Evolutionary conservation across 2,329 filamentous ascomycete genomes (phyloP).

Genomic region (Aureobasidium pullulans): DNA sequence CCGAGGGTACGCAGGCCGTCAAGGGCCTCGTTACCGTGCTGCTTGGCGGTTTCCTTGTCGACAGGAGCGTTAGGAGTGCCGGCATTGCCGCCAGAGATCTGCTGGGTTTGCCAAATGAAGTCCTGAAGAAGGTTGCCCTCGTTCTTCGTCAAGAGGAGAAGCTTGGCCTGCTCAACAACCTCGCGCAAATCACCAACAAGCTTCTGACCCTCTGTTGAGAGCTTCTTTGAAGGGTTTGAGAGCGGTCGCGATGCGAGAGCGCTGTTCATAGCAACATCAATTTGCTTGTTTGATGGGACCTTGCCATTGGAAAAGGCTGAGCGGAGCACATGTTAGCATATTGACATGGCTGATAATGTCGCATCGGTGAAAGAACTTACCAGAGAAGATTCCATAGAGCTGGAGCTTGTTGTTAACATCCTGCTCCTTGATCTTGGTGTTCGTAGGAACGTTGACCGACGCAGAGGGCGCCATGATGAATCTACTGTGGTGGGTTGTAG

Average conservation of each 20-base stretch:
- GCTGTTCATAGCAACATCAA: constrained; percentile 89
- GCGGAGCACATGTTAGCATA: constrained; percentile 15
- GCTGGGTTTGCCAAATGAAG: constrained; percentile 89
- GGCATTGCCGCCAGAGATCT: constrained; percentile 59
- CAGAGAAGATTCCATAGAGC: constrained; percentile 78
- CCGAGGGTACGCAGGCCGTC: constrained; percentile 83
- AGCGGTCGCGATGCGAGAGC: constrained; percentile 67
- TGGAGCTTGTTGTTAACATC: constrained; percentile 92
- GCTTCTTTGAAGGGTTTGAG: constrained; percentile 61
- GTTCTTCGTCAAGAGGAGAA: constrained; percentile 85
- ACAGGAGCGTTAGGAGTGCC: constrained; percentile 58
- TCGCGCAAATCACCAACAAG: constrained; percentile 70
- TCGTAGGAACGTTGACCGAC: constrained; percentile 64
- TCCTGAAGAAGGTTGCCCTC: constrained; percentile 90
- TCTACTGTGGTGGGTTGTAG: not conserved
- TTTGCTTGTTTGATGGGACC: constrained; percentile 90
- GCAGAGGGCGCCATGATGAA: constrained; percentile 9
- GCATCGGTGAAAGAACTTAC: constrained; percentile 31
- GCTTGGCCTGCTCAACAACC: constrained; percentile 78
- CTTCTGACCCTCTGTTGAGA: constrained; percentile 74
- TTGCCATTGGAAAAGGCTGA: constrained; percentile 82
- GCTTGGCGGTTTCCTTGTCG: constrained; percentile 67
- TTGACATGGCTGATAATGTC: not conserved
- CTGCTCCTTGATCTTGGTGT: constrained; percentile 68
- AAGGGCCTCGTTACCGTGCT: constrained; percentile 76